Percentiles rank a stretch among this genome's conserved stretches.
Conservation (phyloP, 2,329 filamentous ascomycete genomes). For the Didymellaceae sp. region DNA sequence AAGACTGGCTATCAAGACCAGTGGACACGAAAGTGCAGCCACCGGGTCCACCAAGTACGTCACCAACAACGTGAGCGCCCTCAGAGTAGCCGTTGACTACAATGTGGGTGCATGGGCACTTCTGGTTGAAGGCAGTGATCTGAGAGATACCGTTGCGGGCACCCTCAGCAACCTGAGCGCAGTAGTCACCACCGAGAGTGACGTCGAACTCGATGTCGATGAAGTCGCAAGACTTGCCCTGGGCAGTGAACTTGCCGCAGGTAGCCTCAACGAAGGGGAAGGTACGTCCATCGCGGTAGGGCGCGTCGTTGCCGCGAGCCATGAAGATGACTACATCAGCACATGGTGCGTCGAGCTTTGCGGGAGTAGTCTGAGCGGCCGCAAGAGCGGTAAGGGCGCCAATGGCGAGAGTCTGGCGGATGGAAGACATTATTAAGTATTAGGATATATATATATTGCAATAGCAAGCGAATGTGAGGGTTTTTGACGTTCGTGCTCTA, state of each 20-base stretch:
- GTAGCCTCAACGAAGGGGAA: constrained; percentile 29
- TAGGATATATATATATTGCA: constrained; percentile 25
- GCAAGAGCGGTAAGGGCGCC: constrained; percentile 33
- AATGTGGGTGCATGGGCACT: constrained; percentile 62
- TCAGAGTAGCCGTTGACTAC: constrained; percentile 66
- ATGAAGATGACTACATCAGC: constrained; percentile 32
- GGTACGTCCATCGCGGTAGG: constrained; percentile 33
- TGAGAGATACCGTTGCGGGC: constrained; percentile 28
- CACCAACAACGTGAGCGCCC: constrained; percentile 66
- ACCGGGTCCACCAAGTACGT: constrained; percentile 60
- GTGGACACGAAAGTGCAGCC: constrained; percentile 26
- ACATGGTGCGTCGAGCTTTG: constrained; percentile 34
- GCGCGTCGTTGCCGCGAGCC: constrained; percentile 33
- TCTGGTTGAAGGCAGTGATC: constrained; percentile 62
- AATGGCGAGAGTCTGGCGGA: constrained; percentile 29
- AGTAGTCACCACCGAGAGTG: constrained; percentile 23
- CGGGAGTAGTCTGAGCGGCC: constrained; percentile 36
- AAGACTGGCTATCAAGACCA: constrained; percentile 26
- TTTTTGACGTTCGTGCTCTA: constrained; percentile 4
- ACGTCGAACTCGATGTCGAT: constrained; percentile 27
- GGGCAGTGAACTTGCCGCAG: constrained; percentile 28
- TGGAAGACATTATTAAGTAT: constrained; percentile 38
- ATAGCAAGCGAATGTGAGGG: constrained; percentile 31
- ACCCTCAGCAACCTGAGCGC: constrained; percentile 28
- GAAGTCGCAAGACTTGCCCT: constrained; percentile 34